Evolutionary conservation across 2,329 filamentous ascomycete genomes (phyloP), one percentile per base, ranked within the genome.

Genomic region (Thielaviopsis populi): DNA sequence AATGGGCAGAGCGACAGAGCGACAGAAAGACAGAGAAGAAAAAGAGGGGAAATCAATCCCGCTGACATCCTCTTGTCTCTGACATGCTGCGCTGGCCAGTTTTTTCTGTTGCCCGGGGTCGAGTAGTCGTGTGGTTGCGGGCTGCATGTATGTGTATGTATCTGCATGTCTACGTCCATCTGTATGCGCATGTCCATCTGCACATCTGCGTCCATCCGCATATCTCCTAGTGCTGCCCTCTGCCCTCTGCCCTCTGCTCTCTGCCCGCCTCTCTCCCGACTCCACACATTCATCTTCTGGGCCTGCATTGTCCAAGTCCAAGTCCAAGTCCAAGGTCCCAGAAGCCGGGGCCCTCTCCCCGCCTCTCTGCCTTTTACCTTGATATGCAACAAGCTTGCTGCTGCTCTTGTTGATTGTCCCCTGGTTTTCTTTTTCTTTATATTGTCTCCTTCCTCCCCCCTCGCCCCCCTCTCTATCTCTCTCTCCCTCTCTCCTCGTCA

Each of bases 211-310:
- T 56, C 17, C 33, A 19, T 24, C 13, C 24, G 13, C 22, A 53
- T 56, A 8, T 30, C 30, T 17, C 22, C 30, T n/a, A n/a, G n/a
- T n/a, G n/a, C n/a, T n/a, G n/a, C 6, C 50, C 3, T n/a, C 10
- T 13, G 15, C 50, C 6, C 24, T 22, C 50, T 30, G 13, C 15
- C 17, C 27, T 22, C 6, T 15, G 27, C 10, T 22, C 17, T 13
- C 8, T 30, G 5, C 50, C 33, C 13, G 24, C 24, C 7, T 30
- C 11, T 4, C 50, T n/a, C 10, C 42, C 27, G 22, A 56, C 50
- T 56, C 50, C 50, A 56, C 50, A 56, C 50, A 30, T 37, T 27
- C 27, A 27, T 56, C 27, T 56, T 56, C 50, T 56, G 50, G 50
- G 50, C 50, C 50, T 56, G 15, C 27, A 56, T 56, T 37, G 27